Evolutionary conservation across 108 stramenopile species (phyloP).

Genomic region (Cylindrotheca fusiformis): DNA sequence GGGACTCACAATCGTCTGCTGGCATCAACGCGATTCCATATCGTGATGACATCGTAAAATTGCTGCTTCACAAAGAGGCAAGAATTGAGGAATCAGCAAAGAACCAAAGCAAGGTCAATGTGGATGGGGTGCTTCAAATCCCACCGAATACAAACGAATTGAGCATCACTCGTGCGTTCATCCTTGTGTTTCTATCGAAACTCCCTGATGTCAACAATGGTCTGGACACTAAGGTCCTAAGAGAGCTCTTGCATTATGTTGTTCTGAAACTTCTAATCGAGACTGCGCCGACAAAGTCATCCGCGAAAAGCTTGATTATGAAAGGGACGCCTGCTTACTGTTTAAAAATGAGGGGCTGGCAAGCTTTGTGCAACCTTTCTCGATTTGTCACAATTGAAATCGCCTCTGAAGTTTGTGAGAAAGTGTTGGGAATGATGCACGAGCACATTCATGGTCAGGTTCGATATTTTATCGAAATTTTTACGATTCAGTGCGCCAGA

Average conservation of each 20-base stretch:
- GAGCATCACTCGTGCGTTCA: slow-evolving; percentile 67
- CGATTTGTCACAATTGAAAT: slow-evolving; percentile 68
- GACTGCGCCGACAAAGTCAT: slow-evolving; percentile 32
- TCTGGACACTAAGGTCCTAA: slow-evolving; percentile 45
- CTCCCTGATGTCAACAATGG: slow-evolving; percentile 47
- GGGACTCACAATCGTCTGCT: slow-evolving; percentile 10
- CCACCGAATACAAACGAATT: slow-evolving; percentile 40
- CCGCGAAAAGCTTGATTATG: slow-evolving; percentile 48
- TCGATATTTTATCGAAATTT: slow-evolving; percentile 81
- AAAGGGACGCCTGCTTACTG: slow-evolving; percentile 69
- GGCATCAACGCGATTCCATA: slow-evolving; percentile 78
- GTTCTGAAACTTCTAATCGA: slow-evolving; percentile 58
- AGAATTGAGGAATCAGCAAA: slow-evolving; percentile 54
- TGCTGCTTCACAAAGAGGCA: slow-evolving; percentile 76
- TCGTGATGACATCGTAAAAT: slow-evolving; percentile 57
- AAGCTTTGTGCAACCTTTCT: slow-evolving; percentile 73
- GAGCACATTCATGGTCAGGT: slow-evolving; percentile 73
- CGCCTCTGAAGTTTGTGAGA: slow-evolving; percentile 48
- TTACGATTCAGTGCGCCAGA: slow-evolving; percentile 71
- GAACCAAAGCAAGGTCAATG: slow-evolving; percentile 32
- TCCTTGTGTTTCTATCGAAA: slow-evolving; percentile 63
- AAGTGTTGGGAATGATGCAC: slow-evolving; percentile 49
- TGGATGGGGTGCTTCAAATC: slow-evolving; percentile 18
- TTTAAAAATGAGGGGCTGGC: slow-evolving; percentile 71
- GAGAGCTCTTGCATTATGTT: slow-evolving; percentile 54